These are phyloP conservation scores for Paxillus involutus DNA, from an alignment of 768 basidiomycete species.

Conservation along the genomic window DNA sequence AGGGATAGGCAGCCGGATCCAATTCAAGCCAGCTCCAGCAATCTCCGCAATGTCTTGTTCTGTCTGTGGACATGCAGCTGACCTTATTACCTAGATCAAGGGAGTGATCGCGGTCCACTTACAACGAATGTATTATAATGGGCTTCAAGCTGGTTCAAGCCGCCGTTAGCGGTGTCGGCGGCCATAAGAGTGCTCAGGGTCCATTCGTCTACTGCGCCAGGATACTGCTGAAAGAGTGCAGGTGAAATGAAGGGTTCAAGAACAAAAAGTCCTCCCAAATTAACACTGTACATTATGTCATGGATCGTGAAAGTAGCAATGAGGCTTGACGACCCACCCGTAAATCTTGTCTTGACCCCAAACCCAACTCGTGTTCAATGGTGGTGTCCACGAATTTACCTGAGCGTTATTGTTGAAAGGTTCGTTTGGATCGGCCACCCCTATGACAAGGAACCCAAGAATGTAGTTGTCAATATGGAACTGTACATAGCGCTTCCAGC, in stretches of 20 bases:
- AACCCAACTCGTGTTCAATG: constrained; percentile 73
- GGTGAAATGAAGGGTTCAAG: constrained; percentile 80
- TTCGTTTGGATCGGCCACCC: constrained; percentile 65
- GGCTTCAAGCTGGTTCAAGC: constrained; percentile 62
- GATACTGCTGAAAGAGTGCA: constrained; percentile 59
- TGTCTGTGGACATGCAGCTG: constrained; percentile 47
- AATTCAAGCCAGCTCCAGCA: constrained; percentile 85
- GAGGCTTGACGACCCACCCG: constrained; percentile 43
- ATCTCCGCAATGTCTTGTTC: constrained; percentile 89
- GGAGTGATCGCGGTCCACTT: constrained; percentile 27
- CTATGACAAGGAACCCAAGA: constrained; percentile 32
- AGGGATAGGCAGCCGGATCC: constrained; percentile 75
- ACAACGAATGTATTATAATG: constrained; percentile 87
- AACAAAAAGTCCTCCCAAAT: constrained; percentile 74
- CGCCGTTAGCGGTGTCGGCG: constrained; percentile 60
- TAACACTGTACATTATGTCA: constrained; percentile 43
- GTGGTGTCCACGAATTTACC: constrained; percentile 79
- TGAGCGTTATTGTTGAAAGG: constrained; percentile 76
- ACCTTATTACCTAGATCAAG: not conserved
- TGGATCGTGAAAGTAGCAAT: constrained; percentile 1
- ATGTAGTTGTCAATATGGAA: not conserved
- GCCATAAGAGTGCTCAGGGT: constrained; percentile 67
- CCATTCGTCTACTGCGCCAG: constrained; percentile 61
- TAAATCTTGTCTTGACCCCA: constrained; percentile 61
- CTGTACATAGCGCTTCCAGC: not conserved